A percentile compares a stretch with the other conserved stretches of the same genome.
phyloP scores from a whole-genome alignment of 176 grass and related monocot genomes.

The Carex cristatella region DNA sequence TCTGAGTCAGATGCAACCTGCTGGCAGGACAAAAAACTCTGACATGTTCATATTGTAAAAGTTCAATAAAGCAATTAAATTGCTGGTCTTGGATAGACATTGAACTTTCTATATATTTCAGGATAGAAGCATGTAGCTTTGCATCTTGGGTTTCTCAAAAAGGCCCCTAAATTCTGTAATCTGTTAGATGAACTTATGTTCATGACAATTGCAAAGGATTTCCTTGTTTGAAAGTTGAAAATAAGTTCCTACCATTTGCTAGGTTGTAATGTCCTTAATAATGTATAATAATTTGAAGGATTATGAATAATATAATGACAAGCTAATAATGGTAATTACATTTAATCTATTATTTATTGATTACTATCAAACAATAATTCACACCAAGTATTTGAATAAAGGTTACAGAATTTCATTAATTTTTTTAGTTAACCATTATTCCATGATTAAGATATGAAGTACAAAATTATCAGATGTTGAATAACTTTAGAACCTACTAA shows the following conservation, averaged over 20 bases:
- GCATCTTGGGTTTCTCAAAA: neutral
- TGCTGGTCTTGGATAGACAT: too few relatives aligned
- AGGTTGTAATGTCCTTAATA: neutral
- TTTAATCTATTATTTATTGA: neutral
- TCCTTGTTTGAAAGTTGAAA: neutral
- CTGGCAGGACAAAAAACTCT: too few relatives aligned
- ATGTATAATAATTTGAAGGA: neutral
- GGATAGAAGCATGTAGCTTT: neutral
- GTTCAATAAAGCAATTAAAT: too few relatives aligned
- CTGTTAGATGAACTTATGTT: neutral
- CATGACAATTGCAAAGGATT: neutral
- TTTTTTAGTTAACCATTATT: neutral
- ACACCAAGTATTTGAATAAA: neutral
- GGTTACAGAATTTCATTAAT: neutral
- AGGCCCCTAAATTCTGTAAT: neutral
- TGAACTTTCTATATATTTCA: too few relatives aligned
- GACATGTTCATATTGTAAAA: too few relatives aligned
- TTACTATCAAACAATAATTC: neutral
- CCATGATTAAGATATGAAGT: neutral
- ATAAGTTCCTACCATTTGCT: neutral
- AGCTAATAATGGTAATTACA: neutral
- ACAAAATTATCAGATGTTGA: neutral
- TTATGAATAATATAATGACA: neutral
- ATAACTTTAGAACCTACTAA: neutral
- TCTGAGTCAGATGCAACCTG: too few relatives aligned